Evolutionary conservation across 768 basidiomycete species (phyloP), one percentile per base, ranked within the genome.

Genomic region (Dacryopinax spathularia): DNA sequence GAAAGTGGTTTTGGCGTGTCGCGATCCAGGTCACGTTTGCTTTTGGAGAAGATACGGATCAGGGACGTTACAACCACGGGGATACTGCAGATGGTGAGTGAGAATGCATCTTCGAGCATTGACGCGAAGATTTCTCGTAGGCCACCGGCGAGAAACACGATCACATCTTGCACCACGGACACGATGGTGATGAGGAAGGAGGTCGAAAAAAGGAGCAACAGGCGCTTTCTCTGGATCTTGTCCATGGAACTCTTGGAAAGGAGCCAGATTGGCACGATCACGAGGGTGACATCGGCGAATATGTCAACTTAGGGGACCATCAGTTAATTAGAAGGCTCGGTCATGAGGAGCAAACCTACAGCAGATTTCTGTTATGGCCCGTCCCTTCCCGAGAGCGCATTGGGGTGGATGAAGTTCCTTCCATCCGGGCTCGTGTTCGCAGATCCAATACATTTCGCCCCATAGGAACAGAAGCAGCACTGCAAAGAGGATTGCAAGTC

Each of bases 131-230:
- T 78, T 76, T 82, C 82, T n/a, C 80, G 72, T 7, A 80, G 63
- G 5, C 77, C 80, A 0, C 77, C 1, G 56, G 66, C 27, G 77
- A 70, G 61, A 83, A 77, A 66, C 77, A 75, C 34, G 72, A 56
- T 56, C 6, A 56, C 69, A 0, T 77, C 78, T 43, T 82, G 81
- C 1, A 81, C 77, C 13, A 73, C 68, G 62, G 74, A 75, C 60
- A 77, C 77, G 36, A 78, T 67, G 10, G 77, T 82, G 7, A 80
- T 82, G 60, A 78, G 70, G 63, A 82, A 76, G 61, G 80, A 81
- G 10, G 82, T 77, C 10, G 82, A 82, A 69, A 84, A 82, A 60
- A 82, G 79, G 62, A 81, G 68, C 65, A 79, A 73, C 35, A 80
- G 73, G 22, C 76, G 74, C 29, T 76, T 76, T 1, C 73, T 69